phyloP scores from a whole-genome alignment of 2,329 filamentous ascomycete genomes.

The Helicocarpus griseus region DNA sequence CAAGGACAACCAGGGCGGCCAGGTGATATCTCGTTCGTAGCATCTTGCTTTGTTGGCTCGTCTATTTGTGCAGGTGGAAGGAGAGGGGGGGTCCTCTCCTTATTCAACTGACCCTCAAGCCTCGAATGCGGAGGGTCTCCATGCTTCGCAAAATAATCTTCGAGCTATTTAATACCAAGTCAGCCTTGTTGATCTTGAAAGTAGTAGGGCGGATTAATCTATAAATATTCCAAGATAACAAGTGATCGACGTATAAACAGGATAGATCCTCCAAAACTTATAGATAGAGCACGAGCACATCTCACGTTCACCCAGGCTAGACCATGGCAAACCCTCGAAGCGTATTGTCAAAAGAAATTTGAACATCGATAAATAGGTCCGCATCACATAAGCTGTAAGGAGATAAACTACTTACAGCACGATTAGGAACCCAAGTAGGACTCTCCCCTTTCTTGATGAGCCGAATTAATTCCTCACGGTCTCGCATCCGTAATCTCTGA shows the following conservation, averaged over 20 bases:
- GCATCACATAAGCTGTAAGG: neutral
- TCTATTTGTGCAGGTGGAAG: conserved; percentile 41
- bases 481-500: conserved; percentile 27
- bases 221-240: neutral
- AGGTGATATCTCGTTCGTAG: conserved; percentile 18
- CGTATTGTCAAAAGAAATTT: conserved; percentile 5
- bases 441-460: conserved; percentile 70
- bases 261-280: no score
- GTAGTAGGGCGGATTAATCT: neutral
- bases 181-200: neutral
- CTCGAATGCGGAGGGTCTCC: conserved; percentile 29
- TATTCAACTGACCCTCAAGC: conserved; percentile 16
- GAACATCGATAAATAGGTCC: neutral
- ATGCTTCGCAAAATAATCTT: conserved; percentile 30
- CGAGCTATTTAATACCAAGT: conserved; percentile 18
- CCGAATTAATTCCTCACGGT: conserved; percentile 72
- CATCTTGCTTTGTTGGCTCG: no score
- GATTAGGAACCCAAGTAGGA: conserved; percentile 61
- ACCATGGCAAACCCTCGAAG: conserved; percentile 6
- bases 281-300: conserved; percentile 18
- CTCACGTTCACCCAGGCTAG: no score
- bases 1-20: conserved; percentile 44
- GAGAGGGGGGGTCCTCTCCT: conserved; percentile 20
- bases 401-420: conserved; percentile 40
- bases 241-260: neutral